Base-by-base conservation (phyloP, 2,329 filamentous ascomycete species). In the Blastomyces percursus region DNA sequence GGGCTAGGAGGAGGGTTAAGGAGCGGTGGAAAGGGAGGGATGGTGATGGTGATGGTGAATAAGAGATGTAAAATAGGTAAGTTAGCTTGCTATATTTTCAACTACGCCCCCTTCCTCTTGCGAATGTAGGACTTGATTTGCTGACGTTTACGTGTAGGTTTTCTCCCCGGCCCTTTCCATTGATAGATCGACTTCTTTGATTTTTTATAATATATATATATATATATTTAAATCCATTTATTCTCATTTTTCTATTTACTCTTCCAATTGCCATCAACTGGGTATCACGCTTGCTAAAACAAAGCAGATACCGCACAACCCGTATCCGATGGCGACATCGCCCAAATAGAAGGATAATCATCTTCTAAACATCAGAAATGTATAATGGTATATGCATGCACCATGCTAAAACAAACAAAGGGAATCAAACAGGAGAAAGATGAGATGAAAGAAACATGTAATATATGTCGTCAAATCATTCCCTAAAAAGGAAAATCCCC, bases 1-100 rank as follows among this genome's bases (percentile, higher is more conserved):
- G 76, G 2, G 68, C 75, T 61, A 68, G 76, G 61, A 71, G 76
- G 63, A 71, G 76, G 63, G 69, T 77, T n/a, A 71, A 71, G 57
- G 73, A 77, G 62, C 72, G 68, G 58, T 75, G 73, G 75, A 72
- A 72, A 64, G 71, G 71, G 60, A 65, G 64, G 59, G 65, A 68
- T 56, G 63, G 65, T 32, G 66, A 66, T 27, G 59, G 64, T 32
- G 66, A 66, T 24, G 58, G 40, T 21, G 61, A 58, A 44, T 57
- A 57, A 40, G 40, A 59, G 27, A 59, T 46, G 30, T 50, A 63
- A 24, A 44, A 60, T 40, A 59, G 51, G 35, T 50, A 62, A 19
- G 40, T 42, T 24, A 35, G 32, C 56, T 58, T 57, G 59, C 58
- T 63, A 66, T 63, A 19, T n/a, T 48, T 32, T 21, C n/a, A 24